phyloP scores from a whole-genome alignment of 805 yeast genomes.

The Candida nonsorbophila region DNA sequence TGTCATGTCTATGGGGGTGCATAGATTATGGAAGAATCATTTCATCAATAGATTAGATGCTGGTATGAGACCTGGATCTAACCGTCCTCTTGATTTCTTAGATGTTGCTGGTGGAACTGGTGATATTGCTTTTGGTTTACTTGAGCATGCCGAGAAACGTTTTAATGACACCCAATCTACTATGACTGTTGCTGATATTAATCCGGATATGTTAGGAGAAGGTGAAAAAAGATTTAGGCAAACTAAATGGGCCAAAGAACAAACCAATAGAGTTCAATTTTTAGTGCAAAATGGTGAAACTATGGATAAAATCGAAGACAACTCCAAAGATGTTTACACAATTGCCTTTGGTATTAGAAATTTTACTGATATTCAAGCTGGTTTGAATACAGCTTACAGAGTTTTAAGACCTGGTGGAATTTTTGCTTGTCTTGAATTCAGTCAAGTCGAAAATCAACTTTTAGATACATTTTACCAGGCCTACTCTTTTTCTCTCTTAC shows the following conservation, averaged over 20 bases:
- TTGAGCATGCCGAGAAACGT: constrained; percentile 81
- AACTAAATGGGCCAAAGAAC: constrained; percentile 52
- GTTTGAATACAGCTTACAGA: constrained; percentile 90
- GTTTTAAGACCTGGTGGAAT: constrained; percentile 97
- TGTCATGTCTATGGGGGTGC: constrained; percentile 94
- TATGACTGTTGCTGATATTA: constrained; percentile 93
- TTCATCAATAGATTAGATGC: constrained; percentile 86
- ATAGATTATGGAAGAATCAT: constrained; percentile 91
- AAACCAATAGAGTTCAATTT: constrained; percentile 62
- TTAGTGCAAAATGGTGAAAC: constrained; percentile 90
- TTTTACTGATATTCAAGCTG: constrained; percentile 91
- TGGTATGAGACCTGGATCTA: constrained; percentile 82
- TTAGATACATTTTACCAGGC: constrained; percentile 76
- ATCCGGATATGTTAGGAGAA: constrained; percentile 91
- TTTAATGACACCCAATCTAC: constrained; percentile 70
- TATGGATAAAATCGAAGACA: constrained; percentile 75
- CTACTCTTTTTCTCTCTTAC: constrained; percentile 83
- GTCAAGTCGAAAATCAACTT: constrained; percentile 78
- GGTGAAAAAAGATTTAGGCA: constrained; percentile 73
- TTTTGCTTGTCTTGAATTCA: constrained; percentile 92
- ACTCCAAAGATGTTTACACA: constrained; percentile 91
- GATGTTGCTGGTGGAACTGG: constrained; percentile 99
- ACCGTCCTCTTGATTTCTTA: constrained; percentile 74
- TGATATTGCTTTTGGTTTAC: constrained; percentile 91
- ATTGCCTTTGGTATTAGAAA: constrained; percentile 97